These are phyloP conservation scores for Heritiera littoralis DNA, from an alignment of 345 rosid species.

Conservation along the genomic window DNA sequence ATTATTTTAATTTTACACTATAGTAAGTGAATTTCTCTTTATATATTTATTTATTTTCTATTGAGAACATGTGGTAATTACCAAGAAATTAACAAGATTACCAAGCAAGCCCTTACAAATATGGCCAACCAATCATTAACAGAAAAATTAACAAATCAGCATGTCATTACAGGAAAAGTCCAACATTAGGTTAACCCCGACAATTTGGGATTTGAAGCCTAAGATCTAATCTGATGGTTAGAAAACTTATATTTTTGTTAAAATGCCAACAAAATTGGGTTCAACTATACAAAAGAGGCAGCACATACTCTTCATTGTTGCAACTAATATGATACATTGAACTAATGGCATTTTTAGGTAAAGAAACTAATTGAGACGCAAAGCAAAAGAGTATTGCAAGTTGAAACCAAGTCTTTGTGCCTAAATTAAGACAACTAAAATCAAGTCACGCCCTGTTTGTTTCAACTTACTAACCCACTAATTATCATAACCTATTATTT, in stretches of 20 bases:
- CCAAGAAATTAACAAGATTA: not conserved
- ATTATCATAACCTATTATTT: slow-evolving; percentile 1
- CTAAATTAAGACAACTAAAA: not conserved
- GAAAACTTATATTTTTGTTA: not conserved
- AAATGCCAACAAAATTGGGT: not conserved
- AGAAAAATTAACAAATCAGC: not conserved
- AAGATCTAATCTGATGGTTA: not conserved
- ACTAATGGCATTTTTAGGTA: not conserved
- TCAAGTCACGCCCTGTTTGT: not conserved
- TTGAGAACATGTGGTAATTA: too few species aligned
- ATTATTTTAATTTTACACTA: too few species aligned
- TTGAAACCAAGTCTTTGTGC: not conserved
- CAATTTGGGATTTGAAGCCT: not conserved
- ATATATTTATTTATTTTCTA: too few species aligned
- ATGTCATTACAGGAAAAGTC: not conserved
- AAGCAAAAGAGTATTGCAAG: not conserved
- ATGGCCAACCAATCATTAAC: not conserved
- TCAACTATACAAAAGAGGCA: not conserved
- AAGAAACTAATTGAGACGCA: not conserved
- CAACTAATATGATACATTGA: not conserved
- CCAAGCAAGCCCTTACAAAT: not conserved
- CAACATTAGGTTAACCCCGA: not conserved
- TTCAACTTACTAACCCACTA: slow-evolving; percentile 2
- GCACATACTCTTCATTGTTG: not conserved
- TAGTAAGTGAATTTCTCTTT: too few species aligned